Conservation (phyloP, 148 eudicot species). For the Dysphania ambrosioides region DNA sequence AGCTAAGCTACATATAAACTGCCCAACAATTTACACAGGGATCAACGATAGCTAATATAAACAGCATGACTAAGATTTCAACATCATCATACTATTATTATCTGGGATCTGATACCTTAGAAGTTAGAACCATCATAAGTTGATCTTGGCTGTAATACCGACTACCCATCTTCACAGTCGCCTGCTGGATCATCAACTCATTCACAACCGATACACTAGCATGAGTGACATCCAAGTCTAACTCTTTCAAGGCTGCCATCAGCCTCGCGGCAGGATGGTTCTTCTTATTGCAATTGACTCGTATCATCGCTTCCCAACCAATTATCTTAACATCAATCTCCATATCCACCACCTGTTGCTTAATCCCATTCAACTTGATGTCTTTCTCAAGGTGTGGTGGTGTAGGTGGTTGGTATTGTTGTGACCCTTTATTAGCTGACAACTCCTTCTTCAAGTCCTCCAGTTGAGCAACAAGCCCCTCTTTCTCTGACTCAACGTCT, state of each 20-base stretch:
- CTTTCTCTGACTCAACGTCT: slow-evolving; percentile 43
- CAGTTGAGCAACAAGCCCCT: slow-evolving; percentile 41
- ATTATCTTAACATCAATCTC: slow-evolving; percentile 82
- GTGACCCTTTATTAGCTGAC: slow-evolving; percentile 18
- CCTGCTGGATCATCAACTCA: slow-evolving; percentile 92
- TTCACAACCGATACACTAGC: slow-evolving; percentile 85
- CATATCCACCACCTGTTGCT: slow-evolving; percentile 33
- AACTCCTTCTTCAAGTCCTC: slow-evolving; percentile 58
- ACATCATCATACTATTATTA: neutral
- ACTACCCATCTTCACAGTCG: slow-evolving; percentile 67
- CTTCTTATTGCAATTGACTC: slow-evolving; percentile 64
- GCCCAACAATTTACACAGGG: neutral
- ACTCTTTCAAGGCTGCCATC: slow-evolving; percentile 70
- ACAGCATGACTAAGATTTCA: neutral
- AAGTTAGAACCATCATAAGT: slow-evolving; percentile 47
- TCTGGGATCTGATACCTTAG: slow-evolving; percentile 48
- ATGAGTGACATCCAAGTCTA: slow-evolving; percentile 72
- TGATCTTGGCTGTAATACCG: slow-evolving; percentile 68
- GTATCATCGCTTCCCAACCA: slow-evolving; percentile 85
- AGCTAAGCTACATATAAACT: slow-evolving; percentile 11
- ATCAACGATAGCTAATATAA: slow-evolving; percentile 4
- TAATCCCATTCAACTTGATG: slow-evolving; percentile 8
- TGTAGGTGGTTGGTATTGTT: neutral
- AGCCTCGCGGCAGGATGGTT: slow-evolving; percentile 85
- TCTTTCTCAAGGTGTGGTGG: neutral